Evolutionary conservation across 352 stramenopile species (phyloP), one percentile per base, ranked within the genome.

Genomic region (Phytophthora pseudosyringae): DNA sequence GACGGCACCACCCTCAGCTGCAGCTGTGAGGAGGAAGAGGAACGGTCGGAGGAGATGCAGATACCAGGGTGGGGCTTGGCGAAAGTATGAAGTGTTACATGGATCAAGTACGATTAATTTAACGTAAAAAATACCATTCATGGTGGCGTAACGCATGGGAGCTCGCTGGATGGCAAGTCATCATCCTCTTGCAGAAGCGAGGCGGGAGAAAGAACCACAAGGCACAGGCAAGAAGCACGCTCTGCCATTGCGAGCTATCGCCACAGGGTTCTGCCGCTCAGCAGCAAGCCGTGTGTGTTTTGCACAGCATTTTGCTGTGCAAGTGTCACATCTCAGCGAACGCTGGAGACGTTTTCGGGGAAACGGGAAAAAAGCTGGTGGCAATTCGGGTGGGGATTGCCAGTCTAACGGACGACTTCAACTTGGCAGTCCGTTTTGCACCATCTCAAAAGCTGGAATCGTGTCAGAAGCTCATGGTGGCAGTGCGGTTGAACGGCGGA

Each of bases 91-190:
- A 45, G 43, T 43, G 40, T 60, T 59, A 39, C 36, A 46, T 66
- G 55, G 55, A 51, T 59, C 44, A 45, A 38, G 35, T 71, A 44
- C 3, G 3, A 61, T 61, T 69, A 65, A 69, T 11, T 68, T 68
- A 68, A 68, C 44, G 35, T 57, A 56, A 49, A 67, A 43, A 47
- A 13, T 38, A 47, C 35, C 21, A 38, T 56, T 57, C 43, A 48
- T n/a, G 9, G 5, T 44, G 16, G 15, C 35, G 33, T 29, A 44
- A 16, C 43, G 13, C 32, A 32, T 18, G 29, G 10, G 15, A 41
- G 11, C n/a, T 13, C 31, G 11, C 46, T 40, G 8, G 35, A 41
- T 35, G 31, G 31, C 4, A 35, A 35, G 10, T 21, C 31, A 35
- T 35, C 31, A 35, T 35, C 31, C 31, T 21, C 29, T 35, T 38